A percentile compares a stretch with the other conserved stretches of the same genome.
phyloP scores from a whole-genome alignment of 2,329 filamentous ascomycete genomes.

The Helminthosporium solani region DNA sequence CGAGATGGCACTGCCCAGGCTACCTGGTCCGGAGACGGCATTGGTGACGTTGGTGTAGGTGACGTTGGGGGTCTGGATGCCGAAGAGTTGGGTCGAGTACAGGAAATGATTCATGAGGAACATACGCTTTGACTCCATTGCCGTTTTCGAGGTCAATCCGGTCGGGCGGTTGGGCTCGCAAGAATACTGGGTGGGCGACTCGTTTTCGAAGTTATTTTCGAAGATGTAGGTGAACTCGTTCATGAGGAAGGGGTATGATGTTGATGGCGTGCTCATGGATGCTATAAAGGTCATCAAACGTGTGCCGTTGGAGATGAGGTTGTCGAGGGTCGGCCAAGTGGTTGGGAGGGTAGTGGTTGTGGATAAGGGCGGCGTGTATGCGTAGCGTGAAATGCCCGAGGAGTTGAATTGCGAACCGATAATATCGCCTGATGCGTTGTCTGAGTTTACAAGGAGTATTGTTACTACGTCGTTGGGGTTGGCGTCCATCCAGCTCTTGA shows the following conservation, averaged over 20 bases:
- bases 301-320: constrained; percentile 64
- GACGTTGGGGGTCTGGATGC: constrained; percentile 44
- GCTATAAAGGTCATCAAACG: constrained; percentile 71
- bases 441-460: constrained; percentile 70
- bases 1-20: constrained; percentile 41
- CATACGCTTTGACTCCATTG: constrained; percentile 62
- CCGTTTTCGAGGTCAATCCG: constrained; percentile 45
- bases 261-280: constrained; percentile 39
- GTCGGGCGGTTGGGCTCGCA: constrained; percentile 69
- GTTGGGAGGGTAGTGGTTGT: constrained; percentile 51
- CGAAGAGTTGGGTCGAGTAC: constrained; percentile 55
- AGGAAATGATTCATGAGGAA: constrained; percentile 81
- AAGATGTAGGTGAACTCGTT: constrained; percentile 68
- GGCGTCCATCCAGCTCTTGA: constrained; percentile 68
- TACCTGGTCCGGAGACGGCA: constrained; percentile 59
- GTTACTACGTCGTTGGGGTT: constrained; percentile 77
- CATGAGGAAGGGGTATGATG: constrained; percentile 58
- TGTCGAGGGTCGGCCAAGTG: constrained; percentile 70
- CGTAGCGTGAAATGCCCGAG: constrained; percentile 61
- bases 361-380: constrained; percentile 46
- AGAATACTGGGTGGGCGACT: constrained; percentile 64
- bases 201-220: constrained; percentile 70
- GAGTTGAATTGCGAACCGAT: constrained; percentile 51
- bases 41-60: constrained; percentile 65
- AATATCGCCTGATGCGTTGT: constrained; percentile 56